Percentiles rank a stretch among this genome's conserved stretches.
Evolutionary conservation across 192 early-diverging fungal species (phyloP).

Genomic region (Coemansia sp.): DNA sequence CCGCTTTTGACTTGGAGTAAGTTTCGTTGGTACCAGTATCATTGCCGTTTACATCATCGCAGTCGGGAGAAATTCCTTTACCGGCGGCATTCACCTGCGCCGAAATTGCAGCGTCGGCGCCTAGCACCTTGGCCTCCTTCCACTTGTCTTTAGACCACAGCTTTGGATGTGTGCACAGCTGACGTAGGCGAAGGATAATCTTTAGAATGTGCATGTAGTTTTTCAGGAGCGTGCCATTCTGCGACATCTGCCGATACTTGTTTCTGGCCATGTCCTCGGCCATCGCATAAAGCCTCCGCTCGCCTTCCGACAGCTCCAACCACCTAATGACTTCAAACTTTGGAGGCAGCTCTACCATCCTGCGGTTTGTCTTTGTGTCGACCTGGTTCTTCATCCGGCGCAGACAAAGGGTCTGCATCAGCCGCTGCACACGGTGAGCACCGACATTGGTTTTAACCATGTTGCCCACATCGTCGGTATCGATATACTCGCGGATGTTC

Average conservation of each 20-base stretch:
- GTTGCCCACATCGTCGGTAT: constrained; percentile 14
- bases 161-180: constrained; percentile 68
- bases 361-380: constrained; percentile 65
- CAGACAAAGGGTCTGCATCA: constrained; percentile 59
- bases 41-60: too few relatives aligned
- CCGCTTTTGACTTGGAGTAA: background rate
- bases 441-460: constrained; percentile 23
- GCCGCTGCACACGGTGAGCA: constrained; percentile 42
- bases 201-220: constrained; percentile 68
- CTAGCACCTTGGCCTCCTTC: constrained; percentile 42
- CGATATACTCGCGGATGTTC: constrained; percentile 47
- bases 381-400: constrained; percentile 85
- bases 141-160: constrained; percentile 52
- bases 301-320: constrained; percentile 62
- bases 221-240: constrained; percentile 61
- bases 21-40: background rate
- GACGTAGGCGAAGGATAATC: constrained; percentile 61
- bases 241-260: constrained; percentile 61
- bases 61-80: background rate
- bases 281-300: constrained; percentile 69
- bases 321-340: constrained; percentile 62
- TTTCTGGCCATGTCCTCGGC: constrained; percentile 67
- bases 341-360: constrained; percentile 75
- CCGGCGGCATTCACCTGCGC: background rate
- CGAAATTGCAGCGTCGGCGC: constrained; percentile 23